Base-by-base conservation (phyloP, 2,329 filamentous ascomycete genomes). In the Sclerotinia spermophila region DNA sequence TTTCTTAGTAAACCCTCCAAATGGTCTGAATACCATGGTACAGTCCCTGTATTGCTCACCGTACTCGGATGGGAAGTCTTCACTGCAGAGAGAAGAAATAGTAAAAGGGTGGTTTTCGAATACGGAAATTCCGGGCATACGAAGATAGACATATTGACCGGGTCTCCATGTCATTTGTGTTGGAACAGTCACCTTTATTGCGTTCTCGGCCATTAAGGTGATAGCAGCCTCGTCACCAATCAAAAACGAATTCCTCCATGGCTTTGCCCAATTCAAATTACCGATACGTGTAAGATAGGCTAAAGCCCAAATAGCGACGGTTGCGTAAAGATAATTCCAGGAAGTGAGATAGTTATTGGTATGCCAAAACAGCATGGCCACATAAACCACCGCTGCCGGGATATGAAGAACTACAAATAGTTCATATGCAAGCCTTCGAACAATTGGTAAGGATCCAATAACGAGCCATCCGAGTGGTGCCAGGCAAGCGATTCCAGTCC, bases 41-140 rank as follows among this genome's bases (percentile, higher is more conserved):
- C 96, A 94, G 79, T 98, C 95, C 66, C 94, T 86, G 77, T 95
- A 97, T 67, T 92, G 86, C 75, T 96, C 91, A 40, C 94, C 94
- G 76, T 97, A 97, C 71, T 93, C 91, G 0, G 94, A 97, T 1
- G 94, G 93, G 73, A 97, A 97, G 78, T 97, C 94, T 59, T 96
- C 92, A 78, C 92, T 96, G 81, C 94, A 97, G 11, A 97, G 85
- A 0, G 94, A 97, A 2, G 95, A 90, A 69, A 98, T 94, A 0
- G 96, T 98, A 79, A 98, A 98, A 0, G 95, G 95, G 76, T 98
- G 96, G 76, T 97, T 97, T 75, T 97, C 93, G 71, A 97, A 89
- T 2, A 96, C 80, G 0, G 94, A 94, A 75, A 98, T 94, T 1
- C 93, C 93, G 0, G 95, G 95, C 90, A 98, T 97, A 67, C 95